Evolutionary conservation across 768 basidiomycete genomes (phyloP).

Genomic region (Ephemerocybe angulata): DNA sequence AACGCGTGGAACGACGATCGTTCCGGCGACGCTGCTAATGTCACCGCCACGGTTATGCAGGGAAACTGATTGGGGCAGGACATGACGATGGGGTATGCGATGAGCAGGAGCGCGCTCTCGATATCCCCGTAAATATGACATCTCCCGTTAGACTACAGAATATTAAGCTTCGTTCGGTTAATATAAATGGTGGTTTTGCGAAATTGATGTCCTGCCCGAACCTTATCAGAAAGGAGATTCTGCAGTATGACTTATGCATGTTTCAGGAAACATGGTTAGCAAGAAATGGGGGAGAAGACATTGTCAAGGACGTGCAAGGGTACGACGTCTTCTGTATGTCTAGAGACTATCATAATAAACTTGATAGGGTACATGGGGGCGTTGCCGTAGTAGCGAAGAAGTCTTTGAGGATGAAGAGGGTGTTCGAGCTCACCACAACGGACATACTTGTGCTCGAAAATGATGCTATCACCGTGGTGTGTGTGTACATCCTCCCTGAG

Average conservation of each 20-base stretch:
- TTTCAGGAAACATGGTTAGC: neutral
- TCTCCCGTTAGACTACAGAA: neutral
- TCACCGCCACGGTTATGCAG: neutral
- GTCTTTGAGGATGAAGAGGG: neutral
- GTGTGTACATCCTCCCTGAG: neutral
- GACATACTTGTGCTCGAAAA: neutral
- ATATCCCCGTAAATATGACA: neutral
- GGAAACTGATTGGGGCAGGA: neutral
- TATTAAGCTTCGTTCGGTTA: neutral
- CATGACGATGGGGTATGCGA: neutral
- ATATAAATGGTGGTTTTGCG: neutral
- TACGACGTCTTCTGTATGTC: neutral
- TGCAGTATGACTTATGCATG: neutral
- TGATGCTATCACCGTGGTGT: neutral
- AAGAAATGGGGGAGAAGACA: neutral
- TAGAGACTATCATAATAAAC: neutral
- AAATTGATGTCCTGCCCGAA: neutral
- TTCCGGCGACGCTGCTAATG: neutral
- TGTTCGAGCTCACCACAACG: neutral
- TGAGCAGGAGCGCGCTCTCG: neutral
- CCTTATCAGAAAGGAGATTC: neutral
- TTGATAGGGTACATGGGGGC: neutral
- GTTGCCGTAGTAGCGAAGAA: neutral
- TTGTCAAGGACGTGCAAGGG: neutral
- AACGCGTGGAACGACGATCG: neutral